Conservation (phyloP, 2,329 filamentous ascomycete species). For the Talaromyces marneffei region DNA sequence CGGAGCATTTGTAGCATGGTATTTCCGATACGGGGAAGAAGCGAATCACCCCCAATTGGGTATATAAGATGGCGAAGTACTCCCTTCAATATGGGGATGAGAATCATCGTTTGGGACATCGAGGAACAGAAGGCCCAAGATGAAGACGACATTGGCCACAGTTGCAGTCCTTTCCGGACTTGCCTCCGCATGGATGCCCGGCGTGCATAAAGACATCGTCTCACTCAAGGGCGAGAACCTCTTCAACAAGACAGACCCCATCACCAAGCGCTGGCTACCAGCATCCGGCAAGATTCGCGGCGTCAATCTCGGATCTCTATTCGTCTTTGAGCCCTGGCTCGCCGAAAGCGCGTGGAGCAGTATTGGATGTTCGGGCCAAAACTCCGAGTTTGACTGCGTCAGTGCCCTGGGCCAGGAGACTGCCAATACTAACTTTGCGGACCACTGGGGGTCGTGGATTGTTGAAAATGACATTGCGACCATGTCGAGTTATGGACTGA, state of each 20-base stretch:
- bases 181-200: constrained; percentile 12
- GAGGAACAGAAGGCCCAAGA: background rate
- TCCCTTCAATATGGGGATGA: background rate
- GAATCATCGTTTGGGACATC: background rate
- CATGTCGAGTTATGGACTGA: constrained; percentile 48
- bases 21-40: background rate
- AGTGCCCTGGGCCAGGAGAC: constrained; percentile 42
- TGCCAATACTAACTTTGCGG: constrained; percentile 44
- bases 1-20: background rate
- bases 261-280: constrained; percentile 11
- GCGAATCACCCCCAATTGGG: background rate
- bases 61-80: background rate
- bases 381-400: constrained; percentile 53
- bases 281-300: constrained; percentile 45
- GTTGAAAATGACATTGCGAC: constrained; percentile 45
- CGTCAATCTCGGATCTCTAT: constrained; percentile 51
- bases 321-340: constrained; percentile 53
- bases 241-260: constrained; percentile 8
- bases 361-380: constrained; percentile 44
- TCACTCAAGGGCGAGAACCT: constrained; percentile 11
- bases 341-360: constrained; percentile 40
- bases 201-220: constrained; percentile 12
- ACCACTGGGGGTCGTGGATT: constrained; percentile 50
- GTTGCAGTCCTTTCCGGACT: constrained; percentile 7
- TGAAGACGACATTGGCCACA: background rate